Conservation (phyloP, 1,139 yeast genomes). For the Komagataea norvegica region DNA sequence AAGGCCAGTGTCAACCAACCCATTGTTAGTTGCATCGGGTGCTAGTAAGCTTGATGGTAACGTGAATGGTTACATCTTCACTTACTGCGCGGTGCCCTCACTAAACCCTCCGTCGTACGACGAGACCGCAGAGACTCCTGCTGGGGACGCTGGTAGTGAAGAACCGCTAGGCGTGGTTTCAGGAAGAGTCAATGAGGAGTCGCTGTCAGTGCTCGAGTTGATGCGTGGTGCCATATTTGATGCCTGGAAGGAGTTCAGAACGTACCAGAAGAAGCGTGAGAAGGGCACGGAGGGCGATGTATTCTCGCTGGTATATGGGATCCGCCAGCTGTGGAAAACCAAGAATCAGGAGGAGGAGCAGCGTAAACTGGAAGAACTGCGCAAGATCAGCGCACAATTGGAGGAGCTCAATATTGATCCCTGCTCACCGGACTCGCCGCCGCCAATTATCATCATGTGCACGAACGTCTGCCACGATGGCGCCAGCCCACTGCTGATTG, state of each 20-base stretch:
- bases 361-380: slow-evolving; percentile 18
- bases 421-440: slow-evolving; percentile 47
- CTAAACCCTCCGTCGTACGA: slow-evolving; percentile 27
- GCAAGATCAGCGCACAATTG: slow-evolving; percentile 23
- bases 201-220: slow-evolving; percentile 43
- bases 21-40: slow-evolving; percentile 70
- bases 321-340: slow-evolving; percentile 54
- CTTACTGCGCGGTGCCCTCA: slow-evolving; percentile 61
- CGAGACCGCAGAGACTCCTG: slow-evolving; percentile 8
- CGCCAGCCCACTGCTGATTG: slow-evolving; percentile 54
- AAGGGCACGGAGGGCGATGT: slow-evolving; percentile 63
- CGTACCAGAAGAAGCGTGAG: slow-evolving; percentile 52
- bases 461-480: slow-evolving; percentile 53
- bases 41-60: slow-evolving; percentile 71
- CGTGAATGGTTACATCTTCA: slow-evolving; percentile 67
- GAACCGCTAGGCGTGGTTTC: no score
- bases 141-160: no score
- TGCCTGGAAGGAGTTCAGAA: slow-evolving; percentile 67
- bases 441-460: slow-evolving; percentile 64
- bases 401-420: slow-evolving; percentile 37
- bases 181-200: slow-evolving; percentile 24
- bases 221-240: slow-evolving; percentile 55
- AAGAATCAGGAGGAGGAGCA: slow-evolving; percentile 26
- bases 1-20: slow-evolving; percentile 57
- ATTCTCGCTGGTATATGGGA: slow-evolving; percentile 52